Percentiles rank a stretch among this genome's conserved stretches.
Evolutionary conservation across 1,139 yeast genomes (phyloP).

Genomic region (Suhomyces choctaworum): DNA sequence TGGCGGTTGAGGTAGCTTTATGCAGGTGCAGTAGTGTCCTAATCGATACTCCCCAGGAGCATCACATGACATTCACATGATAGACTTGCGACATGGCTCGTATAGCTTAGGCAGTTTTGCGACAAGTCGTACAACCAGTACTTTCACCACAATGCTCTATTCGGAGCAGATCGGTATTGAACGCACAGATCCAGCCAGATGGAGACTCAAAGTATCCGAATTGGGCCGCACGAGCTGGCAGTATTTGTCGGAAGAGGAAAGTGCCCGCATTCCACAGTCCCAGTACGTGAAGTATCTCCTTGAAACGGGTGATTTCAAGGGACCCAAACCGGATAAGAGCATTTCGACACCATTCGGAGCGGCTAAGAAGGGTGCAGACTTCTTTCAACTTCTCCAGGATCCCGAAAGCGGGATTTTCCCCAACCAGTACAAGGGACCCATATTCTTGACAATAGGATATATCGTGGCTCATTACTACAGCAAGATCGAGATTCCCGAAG

Average conservation of each 20-base stretch:
- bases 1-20: neutral
- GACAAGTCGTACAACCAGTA: no score
- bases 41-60: no score
- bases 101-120: no score
- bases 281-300: slow-evolving; percentile 60
- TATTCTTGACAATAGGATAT: slow-evolving; percentile 94
- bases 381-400: slow-evolving; percentile 69
- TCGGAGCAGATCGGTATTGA: slow-evolving; percentile 66
- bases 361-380: slow-evolving; percentile 73
- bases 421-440: slow-evolving; percentile 93
- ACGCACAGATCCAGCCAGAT: slow-evolving; percentile 64
- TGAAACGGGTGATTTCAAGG: slow-evolving; percentile 44
- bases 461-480: slow-evolving; percentile 75
- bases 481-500: slow-evolving; percentile 65
- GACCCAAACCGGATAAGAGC: slow-evolving; percentile 35
- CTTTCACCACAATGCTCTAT: slow-evolving; percentile 39
- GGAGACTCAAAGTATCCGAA: slow-evolving; percentile 74
- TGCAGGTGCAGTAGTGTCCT: no score
- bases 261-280: slow-evolving; percentile 49
- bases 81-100: no score
- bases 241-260: slow-evolving; percentile 49
- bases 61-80: no score
- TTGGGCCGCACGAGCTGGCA: slow-evolving; percentile 86
- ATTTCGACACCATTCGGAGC: slow-evolving; percentile 56
- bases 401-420: slow-evolving; percentile 80